phyloP scores from a whole-genome alignment of 495 filamentous ascomycete genomes.

The Hypomontagnella submonticulosa region DNA sequence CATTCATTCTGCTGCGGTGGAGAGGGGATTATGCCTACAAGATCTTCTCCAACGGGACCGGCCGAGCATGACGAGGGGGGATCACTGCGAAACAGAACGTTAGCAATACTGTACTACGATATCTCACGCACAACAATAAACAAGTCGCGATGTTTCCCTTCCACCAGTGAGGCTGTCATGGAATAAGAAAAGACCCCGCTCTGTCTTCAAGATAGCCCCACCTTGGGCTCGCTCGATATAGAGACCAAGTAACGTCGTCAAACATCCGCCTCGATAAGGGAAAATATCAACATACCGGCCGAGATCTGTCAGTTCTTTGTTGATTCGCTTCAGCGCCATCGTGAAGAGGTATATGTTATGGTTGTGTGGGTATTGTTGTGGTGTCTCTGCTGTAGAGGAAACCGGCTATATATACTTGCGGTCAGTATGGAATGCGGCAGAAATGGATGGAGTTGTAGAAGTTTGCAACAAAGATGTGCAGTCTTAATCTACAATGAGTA shows the following conservation, averaged over 20 bases:
- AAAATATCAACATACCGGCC: constrained; percentile 79
- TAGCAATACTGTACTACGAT: constrained; percentile 48
- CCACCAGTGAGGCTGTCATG: constrained; percentile 25
- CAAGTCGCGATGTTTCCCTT: neutral
- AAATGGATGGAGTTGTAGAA: constrained; percentile 41
- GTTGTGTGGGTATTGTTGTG: constrained; percentile 33
- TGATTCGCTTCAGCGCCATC: constrained; percentile 99
- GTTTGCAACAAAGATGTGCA: constrained; percentile 23
- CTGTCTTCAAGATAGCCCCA: constrained; percentile 46
- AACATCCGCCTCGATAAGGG: constrained; percentile 16
- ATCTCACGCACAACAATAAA: neutral
- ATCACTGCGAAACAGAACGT: constrained; percentile 70
- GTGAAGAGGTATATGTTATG: constrained; percentile 53
- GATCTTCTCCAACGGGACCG: constrained; percentile 94
- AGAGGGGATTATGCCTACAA: constrained; percentile 72
- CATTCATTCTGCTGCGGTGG: constrained; percentile 33
- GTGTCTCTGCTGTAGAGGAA: constrained; percentile 43
- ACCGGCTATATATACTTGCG: constrained; percentile 44
- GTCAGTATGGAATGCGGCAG: constrained; percentile 47
- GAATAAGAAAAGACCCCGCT: constrained; percentile 44
- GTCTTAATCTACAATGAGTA: constrained; percentile 22
- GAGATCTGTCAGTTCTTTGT: constrained; percentile 99
- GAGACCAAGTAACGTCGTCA: constrained; percentile 25
- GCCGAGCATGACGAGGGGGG: constrained; percentile 99
- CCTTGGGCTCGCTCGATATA: constrained; percentile 44